Evolutionary conservation across 1,284 basidiomycete species (phyloP), one percentile per base, ranked within the genome.

Genomic region (Phenoliferia sp.): DNA sequence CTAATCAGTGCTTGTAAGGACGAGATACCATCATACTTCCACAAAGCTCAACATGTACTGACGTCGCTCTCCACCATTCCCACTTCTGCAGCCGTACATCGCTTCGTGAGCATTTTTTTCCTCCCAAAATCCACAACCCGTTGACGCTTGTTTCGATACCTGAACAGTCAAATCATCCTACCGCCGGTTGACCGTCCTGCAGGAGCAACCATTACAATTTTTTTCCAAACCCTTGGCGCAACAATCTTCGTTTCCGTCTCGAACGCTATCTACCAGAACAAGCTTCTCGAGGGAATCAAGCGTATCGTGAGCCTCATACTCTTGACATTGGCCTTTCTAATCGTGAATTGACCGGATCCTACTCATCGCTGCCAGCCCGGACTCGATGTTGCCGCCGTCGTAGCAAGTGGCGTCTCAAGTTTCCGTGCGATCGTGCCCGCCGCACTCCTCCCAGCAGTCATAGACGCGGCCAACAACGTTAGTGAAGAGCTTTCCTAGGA

Each of bases 231-330:
- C 4, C 44, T 61, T 28, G 59, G 35, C 5, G 59, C 59, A 9
- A 48, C 59, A 28, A 61, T 61, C 59, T 44, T 61, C 16, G 35
- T 61, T 9, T 61, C 59, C 10, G 35, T 28, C 3, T 10, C 35
- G 5, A 28, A 61, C 28, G 59, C 59, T 16, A 61, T 61, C 31
- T 61, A 61, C 44, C 59, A 61, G 29, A 61, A 61, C 59, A 61
- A 61, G 44, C 32, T 61, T 22, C 59, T 44, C 44, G 26, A 61
- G 28, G 10, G 32, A 17, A 61, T 61, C 59, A 6, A 48, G 28
- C 6, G 5, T 7, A 61, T 61, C 44, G 15, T n/a, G n/a, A n/a
- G n/a, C n/a, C n/a, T n/a, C n/a, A n/a, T n/a, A n/a, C n/a, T n/a
- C n/a, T n/a, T n/a, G n/a, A n/a, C n/a, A n/a, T n/a, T n/a, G n/a